These are phyloP conservation scores for Diaporthe vexans DNA, from an alignment of 2,329 filamentous ascomycete species.

Conservation along the genomic window DNA sequence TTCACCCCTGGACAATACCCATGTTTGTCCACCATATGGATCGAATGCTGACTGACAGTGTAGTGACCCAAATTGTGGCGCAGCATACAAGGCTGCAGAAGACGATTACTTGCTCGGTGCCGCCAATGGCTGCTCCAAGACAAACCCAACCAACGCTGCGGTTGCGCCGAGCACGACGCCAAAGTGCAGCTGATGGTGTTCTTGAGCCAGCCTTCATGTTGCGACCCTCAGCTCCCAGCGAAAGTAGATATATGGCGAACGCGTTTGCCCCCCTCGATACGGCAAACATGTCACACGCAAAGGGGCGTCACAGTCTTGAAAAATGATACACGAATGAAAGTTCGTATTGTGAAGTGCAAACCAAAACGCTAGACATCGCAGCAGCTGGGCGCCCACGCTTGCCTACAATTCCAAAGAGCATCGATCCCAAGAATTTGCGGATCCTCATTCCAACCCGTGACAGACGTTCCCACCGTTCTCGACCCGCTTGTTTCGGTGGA, in stretches of 20 bases:
- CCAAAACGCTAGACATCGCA: neutral
- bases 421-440: neutral
- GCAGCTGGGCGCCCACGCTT: neutral
- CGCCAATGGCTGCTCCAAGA: constrained; percentile 52
- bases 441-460: neutral
- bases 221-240: neutral
- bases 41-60: constrained; percentile 4
- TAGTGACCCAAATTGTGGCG: constrained; percentile 63
- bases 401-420: neutral
- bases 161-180: constrained; percentile 48
- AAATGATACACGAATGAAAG: no score
- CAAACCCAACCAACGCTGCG: constrained; percentile 51
- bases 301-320: neutral
- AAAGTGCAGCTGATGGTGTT: constrained; percentile 45
- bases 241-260: neutral
- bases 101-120: constrained; percentile 58
- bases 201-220: neutral
- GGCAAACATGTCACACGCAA: neutral
- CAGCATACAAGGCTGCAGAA: constrained; percentile 57
- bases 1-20: neutral
- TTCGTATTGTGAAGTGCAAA: neutral
- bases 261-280: neutral
- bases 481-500: neutral
- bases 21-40: neutral
- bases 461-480: neutral